Evolutionary conservation across 2,329 filamentous ascomycete species (phyloP).

Genomic region (Colletotrichum nymphaeae): DNA sequence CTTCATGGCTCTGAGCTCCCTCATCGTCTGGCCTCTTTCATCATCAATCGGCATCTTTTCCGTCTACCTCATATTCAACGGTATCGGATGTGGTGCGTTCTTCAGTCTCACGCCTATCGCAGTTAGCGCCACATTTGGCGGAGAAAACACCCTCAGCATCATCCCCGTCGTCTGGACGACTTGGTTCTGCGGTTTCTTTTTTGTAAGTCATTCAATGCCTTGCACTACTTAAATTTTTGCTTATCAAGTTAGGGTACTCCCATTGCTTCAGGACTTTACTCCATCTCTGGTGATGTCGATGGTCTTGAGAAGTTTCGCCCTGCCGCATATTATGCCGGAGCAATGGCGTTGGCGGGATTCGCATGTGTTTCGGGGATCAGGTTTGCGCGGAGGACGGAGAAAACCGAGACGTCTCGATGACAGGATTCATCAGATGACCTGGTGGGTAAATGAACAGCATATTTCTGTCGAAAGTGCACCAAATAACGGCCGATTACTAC

Average conservation of each 20-base stretch:
- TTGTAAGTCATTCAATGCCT: slow-evolving; percentile 35
- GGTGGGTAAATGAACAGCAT: background rate
- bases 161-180: slow-evolving; percentile 42
- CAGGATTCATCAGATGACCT: background rate
- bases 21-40: slow-evolving; percentile 43
- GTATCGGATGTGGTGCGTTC: slow-evolving; percentile 43
- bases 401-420: background rate
- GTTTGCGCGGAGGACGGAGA: background rate
- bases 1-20: slow-evolving; percentile 40
- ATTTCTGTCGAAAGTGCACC: too few relatives aligned
- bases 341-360: slow-evolving; percentile 38
- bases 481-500: background rate
- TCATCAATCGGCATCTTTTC: slow-evolving; percentile 39
- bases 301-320: slow-evolving; percentile 39
- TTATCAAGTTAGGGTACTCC: slow-evolving; percentile 39
- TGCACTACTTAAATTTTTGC: background rate
- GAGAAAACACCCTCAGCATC: slow-evolving; percentile 40
- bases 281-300: slow-evolving; percentile 35
- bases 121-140: slow-evolving; percentile 39
- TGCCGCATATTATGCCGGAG: slow-evolving; percentile 43
- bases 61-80: slow-evolving; percentile 41
- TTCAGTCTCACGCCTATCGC: slow-evolving; percentile 42
- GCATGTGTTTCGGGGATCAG: slow-evolving; percentile 9
- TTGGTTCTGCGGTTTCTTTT: slow-evolving; percentile 44
- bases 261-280: slow-evolving; percentile 42